A percentile compares a stretch with the other conserved stretches of the same genome.
Conservation (phyloP, 2,329 filamentous ascomycete species). For the Penicillium aurantiogriseum region DNA sequence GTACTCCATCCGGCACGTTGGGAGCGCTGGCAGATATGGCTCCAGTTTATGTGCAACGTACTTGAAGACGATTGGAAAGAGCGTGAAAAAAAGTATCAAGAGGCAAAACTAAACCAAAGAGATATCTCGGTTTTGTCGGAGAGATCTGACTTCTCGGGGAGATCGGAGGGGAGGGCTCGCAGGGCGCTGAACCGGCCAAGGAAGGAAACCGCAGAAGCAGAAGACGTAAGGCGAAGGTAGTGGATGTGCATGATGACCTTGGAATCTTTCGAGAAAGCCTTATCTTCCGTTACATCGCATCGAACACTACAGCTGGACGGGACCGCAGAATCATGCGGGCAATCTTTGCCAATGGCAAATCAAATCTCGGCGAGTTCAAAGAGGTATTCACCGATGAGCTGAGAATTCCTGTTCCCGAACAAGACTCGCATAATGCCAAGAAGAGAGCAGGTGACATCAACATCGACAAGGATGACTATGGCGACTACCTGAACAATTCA, state of each 20-base stretch:
- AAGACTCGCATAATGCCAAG: constrained; percentile 29
- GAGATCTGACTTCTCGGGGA: neutral
- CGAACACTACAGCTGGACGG: constrained; percentile 31
- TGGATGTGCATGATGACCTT: constrained; percentile 11
- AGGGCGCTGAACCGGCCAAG: neutral
- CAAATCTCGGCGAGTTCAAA: constrained; percentile 42
- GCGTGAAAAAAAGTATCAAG: constrained; percentile 24
- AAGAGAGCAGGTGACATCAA: constrained; percentile 45
- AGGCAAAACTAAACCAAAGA: constrained; percentile 25
- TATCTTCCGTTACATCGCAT: constrained; percentile 44
- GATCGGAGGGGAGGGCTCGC: constrained; percentile 24
- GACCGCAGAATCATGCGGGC: constrained; percentile 46
- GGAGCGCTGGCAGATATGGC: constrained; percentile 77
- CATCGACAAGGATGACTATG: constrained; percentile 47
- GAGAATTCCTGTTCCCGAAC: constrained; percentile 32
- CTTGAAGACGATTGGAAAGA: constrained; percentile 47
- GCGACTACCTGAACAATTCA: constrained; percentile 45
- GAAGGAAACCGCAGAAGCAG: constrained; percentile 1
- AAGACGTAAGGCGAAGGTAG: neutral
- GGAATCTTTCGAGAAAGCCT: constrained; percentile 39
- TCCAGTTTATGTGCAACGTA: constrained; percentile 64
- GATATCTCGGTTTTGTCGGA: neutral
- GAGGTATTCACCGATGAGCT: constrained; percentile 47
- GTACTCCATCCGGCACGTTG: constrained; percentile 70
- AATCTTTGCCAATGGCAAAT: constrained; percentile 48